These are phyloP conservation scores for Penicillium sp. DNA, from an alignment of 2,329 filamentous ascomycete species.

Conservation along the genomic window DNA sequence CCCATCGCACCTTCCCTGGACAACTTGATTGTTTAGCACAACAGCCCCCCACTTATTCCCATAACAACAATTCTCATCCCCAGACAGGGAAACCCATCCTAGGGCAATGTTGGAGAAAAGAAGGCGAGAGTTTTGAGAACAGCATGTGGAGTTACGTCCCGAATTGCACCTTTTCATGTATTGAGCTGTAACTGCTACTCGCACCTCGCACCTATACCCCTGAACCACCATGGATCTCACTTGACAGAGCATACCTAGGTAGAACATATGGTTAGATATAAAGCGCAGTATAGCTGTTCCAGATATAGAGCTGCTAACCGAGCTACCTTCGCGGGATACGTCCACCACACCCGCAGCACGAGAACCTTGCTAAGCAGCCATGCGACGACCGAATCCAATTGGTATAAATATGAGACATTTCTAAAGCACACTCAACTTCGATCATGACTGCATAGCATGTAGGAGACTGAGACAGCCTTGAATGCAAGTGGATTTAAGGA, in stretches of 20 bases:
- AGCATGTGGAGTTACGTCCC: constrained; percentile 1
- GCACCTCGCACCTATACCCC: not conserved
- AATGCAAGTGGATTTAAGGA: no score
- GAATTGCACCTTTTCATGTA: not conserved
- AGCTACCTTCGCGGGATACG: not conserved
- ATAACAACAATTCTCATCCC: constrained; percentile 29
- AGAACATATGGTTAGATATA: constrained; percentile 6
- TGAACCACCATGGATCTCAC: not conserved
- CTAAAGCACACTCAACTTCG: not conserved
- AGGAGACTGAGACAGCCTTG: not conserved
- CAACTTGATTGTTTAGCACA: constrained; percentile 9
- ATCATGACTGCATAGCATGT: not conserved
- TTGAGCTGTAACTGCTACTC: not conserved
- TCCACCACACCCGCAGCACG: not conserved
- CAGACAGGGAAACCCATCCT: constrained; percentile 25
- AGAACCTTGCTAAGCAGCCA: not conserved
- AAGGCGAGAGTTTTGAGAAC: not conserved
- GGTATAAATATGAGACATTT: constrained; percentile 11
- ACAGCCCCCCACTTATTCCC: constrained; percentile 24
- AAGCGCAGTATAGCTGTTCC: not conserved
- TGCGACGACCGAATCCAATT: constrained; percentile 1
- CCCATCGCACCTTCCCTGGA: not conserved
- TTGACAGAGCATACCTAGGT: not conserved
- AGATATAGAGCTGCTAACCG: not conserved
- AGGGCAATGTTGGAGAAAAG: constrained; percentile 5